These are phyloP conservation scores for Rhododendron molle DNA, from an alignment of 148 eudicot species.

Conservation along the genomic window DNA sequence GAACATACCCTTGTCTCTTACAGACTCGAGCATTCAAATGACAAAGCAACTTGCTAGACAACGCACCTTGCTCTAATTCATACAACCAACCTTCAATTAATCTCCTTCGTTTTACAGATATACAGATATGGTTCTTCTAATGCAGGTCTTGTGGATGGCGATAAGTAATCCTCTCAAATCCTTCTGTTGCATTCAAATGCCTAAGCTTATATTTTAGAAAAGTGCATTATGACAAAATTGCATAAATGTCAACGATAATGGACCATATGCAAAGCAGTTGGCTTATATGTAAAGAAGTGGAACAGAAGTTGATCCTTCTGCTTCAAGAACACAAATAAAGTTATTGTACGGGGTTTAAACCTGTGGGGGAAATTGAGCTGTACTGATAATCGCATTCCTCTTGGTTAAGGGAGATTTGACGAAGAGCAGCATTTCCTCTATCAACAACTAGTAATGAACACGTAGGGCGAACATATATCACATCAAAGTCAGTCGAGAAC, in stretches of 20 bases:
- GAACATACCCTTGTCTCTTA: background rate
- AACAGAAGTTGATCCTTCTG: background rate
- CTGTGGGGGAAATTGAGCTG: conserved; percentile 64
- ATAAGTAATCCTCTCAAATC: background rate
- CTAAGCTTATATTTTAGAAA: background rate
- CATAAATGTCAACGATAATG: background rate
- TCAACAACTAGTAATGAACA: conserved; percentile 91
- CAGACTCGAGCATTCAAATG: background rate
- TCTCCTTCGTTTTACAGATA: background rate
- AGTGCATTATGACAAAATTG: background rate
- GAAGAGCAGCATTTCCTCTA: conserved; percentile 92
- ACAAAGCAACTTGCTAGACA: background rate
- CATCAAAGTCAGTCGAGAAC: conserved; percentile 86
- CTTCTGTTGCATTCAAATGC: background rate
- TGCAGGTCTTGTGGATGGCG: background rate
- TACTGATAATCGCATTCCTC: conserved; percentile 72
- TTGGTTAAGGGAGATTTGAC: conserved; percentile 76
- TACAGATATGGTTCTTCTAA: background rate
- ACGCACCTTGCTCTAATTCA: background rate
- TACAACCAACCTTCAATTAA: background rate
- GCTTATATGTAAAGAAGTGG: background rate
- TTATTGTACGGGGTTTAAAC: conserved; percentile 30
- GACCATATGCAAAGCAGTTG: background rate
- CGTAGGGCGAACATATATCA: conserved; percentile 79
- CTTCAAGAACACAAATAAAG: conserved; percentile 10